Percentiles rank a stretch among this genome's conserved stretches.
phyloP scores from a whole-genome alignment of 2,329 filamentous ascomycete species.

The Venturia aucupariae region DNA sequence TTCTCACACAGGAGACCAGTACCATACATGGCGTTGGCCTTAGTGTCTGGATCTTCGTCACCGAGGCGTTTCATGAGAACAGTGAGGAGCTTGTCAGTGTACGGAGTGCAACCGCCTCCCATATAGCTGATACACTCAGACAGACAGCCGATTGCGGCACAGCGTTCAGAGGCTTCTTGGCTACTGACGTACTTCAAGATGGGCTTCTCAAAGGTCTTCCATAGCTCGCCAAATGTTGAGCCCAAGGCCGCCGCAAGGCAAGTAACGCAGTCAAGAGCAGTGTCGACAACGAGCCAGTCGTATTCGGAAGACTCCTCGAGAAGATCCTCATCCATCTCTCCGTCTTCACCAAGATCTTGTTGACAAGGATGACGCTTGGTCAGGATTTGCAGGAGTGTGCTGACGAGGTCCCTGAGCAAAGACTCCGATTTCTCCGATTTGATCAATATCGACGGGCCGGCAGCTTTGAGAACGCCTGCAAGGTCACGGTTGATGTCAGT shows the following conservation, averaged over 20 bases:
- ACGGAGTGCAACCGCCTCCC: conserved; percentile 69
- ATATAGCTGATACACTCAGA: conserved; percentile 85
- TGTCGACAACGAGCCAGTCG: conserved; percentile 95
- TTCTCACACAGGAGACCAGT: conserved; percentile 76
- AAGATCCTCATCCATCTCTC: conserved; percentile 57
- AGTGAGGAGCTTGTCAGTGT: conserved; percentile 67
- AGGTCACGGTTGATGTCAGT: conserved; percentile 94
- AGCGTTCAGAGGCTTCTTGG: conserved; percentile 77
- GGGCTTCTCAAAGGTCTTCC: conserved; percentile 93
- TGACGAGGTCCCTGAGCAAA: conserved; percentile 66
- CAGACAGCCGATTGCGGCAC: conserved; percentile 81
- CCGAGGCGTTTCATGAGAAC: conserved; percentile 76
- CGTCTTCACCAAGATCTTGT: conserved; percentile 75
- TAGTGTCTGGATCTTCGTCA: conserved; percentile 84
- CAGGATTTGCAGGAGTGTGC: conserved; percentile 68
- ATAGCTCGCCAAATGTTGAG: conserved; percentile 70
- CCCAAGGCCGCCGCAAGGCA: conserved; percentile 78
- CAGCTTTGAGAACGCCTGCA: conserved; percentile 80
- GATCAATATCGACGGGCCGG: conserved; percentile 75
- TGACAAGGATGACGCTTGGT: conserved; percentile 90
- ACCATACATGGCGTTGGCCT: conserved; percentile 91
- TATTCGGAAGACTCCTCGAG: conserved; percentile 78
- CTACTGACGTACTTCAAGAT: conserved; percentile 81
- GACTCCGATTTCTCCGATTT: conserved; percentile 46
- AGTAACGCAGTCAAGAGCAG: conserved; percentile 81